A percentile compares a stretch with the other conserved stretches of the same genome.
These are phyloP conservation scores for Poterioochromonas sp. DNA, from an alignment of 352 stramenopile species.

Conservation along the genomic window DNA sequence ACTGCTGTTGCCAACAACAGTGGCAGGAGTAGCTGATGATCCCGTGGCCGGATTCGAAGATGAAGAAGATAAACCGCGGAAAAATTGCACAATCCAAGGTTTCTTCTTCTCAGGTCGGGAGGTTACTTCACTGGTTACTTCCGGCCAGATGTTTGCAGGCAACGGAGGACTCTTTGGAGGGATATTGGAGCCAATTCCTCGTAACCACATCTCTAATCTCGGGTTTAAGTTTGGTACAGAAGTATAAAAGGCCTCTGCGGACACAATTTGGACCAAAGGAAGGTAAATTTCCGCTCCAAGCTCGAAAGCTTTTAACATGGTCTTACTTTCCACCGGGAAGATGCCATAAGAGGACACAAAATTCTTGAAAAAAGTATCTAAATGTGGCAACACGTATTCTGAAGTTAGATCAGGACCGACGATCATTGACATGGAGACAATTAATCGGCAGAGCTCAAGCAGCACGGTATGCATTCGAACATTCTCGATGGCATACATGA, in stretches of 20 bases:
- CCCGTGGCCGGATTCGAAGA: too few relatives aligned
- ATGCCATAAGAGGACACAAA: background rate
- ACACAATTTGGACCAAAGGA: background rate
- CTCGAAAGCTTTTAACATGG: conserved; percentile 20
- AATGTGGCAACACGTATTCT: conserved; percentile 13
- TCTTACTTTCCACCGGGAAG: background rate
- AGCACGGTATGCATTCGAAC: background rate
- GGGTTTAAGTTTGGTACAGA: conserved; percentile 23
- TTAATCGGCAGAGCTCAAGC: background rate
- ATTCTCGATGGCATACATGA: background rate
- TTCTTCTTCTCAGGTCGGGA: background rate
- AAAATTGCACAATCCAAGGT: too few relatives aligned
- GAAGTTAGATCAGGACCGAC: background rate
- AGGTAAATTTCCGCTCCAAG: background rate
- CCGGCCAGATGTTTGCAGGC: conserved; percentile 14
- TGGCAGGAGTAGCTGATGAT: too few relatives aligned
- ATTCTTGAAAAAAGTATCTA: conserved; percentile 6
- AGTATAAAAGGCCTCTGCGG: conserved; percentile 23
- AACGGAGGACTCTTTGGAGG: background rate
- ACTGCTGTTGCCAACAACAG: too few relatives aligned
- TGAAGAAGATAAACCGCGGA: too few relatives aligned
- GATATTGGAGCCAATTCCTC: background rate
- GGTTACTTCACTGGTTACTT: background rate
- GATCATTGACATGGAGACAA: background rate
- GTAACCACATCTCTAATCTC: conserved; percentile 21